These are phyloP conservation scores for Wickerhamiella lipophila DNA, from an alignment of 805 yeast genomes.

Conservation along the genomic window DNA sequence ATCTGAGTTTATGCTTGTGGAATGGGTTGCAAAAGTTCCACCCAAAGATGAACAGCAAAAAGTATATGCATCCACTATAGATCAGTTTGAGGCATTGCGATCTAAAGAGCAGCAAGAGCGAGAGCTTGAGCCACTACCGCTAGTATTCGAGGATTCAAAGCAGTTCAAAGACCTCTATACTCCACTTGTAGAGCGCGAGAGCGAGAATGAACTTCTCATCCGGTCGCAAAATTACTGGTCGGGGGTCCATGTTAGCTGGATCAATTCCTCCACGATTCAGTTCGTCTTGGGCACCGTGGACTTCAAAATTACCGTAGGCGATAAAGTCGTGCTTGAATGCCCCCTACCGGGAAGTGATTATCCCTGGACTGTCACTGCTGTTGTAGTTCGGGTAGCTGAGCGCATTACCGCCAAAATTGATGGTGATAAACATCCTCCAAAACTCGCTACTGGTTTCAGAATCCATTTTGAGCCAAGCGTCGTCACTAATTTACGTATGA, in stretches of 20 bases:
- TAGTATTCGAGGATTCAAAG: conserved; percentile 69
- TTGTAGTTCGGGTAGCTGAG: conserved; percentile 2
- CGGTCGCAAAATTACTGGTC: conserved; percentile 13
- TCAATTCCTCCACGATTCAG: conserved; percentile 5
- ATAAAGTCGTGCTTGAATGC: conserved; percentile 58
- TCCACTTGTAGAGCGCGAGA: conserved; percentile 70
- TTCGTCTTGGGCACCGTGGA: conserved; percentile 48
- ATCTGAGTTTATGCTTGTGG: conserved; percentile 59
- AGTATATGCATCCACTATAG: conserved; percentile 3
- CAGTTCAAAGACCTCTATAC: conserved; percentile 78
- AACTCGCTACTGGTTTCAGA: conserved; percentile 52
- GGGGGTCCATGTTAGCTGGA: conserved; percentile 9
- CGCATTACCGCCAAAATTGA: conserved; percentile 11
- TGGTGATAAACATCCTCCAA: conserved; percentile 37
- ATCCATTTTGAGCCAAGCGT: conserved; percentile 89
- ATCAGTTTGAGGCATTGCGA: conserved; percentile 4
- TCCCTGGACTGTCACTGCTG: conserved; percentile 3
- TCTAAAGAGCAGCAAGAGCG: not conserved
- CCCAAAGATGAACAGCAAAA: conserved; percentile 39
- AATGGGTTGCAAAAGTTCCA: conserved; percentile 73
- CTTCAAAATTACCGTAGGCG: conserved; percentile 69
- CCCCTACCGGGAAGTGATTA: conserved; percentile 6
- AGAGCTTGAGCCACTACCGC: conserved; percentile 49
- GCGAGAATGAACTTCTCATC: conserved; percentile 53
- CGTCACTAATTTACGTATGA: conserved; percentile 72